Base-by-base conservation (phyloP, 495 filamentous ascomycete species). In the Arthonia radiata region DNA sequence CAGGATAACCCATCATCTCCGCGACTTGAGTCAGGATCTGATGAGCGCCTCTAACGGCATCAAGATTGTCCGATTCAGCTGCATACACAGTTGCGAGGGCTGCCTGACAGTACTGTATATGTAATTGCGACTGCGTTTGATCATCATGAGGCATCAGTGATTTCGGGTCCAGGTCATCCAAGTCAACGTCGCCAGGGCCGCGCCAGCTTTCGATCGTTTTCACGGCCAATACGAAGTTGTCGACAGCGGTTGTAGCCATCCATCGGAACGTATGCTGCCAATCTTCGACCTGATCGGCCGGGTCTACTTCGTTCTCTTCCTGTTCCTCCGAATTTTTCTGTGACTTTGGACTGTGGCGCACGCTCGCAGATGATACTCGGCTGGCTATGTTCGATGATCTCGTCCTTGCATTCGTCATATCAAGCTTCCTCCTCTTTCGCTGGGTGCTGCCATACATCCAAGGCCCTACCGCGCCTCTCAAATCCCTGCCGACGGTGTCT, bases 241-340 rank as follows among this genome's bases (percentile, higher is more conserved):
- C 49, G 50, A 52, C 59, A 5, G 66, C 67, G 16, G 58, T 66
- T 4, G 59, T 56, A 4, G 79, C 53, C n/a, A 91, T 51, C 81
- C 81, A 91, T 32, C 69, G 53, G 31, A 83, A 74, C 7, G 82
- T 66, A 32, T 62, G 56, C 31, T 80, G 61, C 79, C 78, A 92
- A n/a, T 58, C 74, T 36, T 22, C 19, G 11, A 22, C 7, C 19
- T 22, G 6, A 11, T 22, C 21, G 41, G 18, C 23, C 28, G 14
- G 5, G 22, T 28, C 4, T 10, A 33, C 4, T 41, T 36, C 5
- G n/a, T 11, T 0, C 5, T 36, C 40, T 24, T 23, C 32, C 13
- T 31, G 5, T 4, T 13, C 31, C 26, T 33, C 27, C 15, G 40
- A 42, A 11, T n/a, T n/a, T n/a, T n/a, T n/a, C n/a, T n/a, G n/a